A percentile compares a stretch with the other conserved stretches of the same genome.
These are phyloP conservation scores for Ramaria sp. DNA, from an alignment of 768 basidiomycete genomes.

Conservation along the genomic window DNA sequence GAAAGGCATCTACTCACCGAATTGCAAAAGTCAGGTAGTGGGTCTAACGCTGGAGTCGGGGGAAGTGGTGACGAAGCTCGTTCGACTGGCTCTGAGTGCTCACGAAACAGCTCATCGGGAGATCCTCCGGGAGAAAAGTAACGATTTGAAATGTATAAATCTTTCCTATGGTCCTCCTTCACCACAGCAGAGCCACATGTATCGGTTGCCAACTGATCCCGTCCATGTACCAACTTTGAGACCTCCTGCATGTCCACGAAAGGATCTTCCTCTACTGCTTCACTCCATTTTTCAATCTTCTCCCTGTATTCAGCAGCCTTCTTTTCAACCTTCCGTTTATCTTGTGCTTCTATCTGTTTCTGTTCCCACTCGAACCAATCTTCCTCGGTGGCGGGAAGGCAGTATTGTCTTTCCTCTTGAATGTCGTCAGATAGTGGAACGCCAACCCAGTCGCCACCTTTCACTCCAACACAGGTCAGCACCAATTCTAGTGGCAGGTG, in stretches of 20 bases:
- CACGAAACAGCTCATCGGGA: neutral
- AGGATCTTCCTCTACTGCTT: neutral
- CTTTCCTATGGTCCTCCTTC: neutral
- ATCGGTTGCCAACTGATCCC: neutral
- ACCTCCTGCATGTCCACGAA: neutral
- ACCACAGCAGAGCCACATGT: neutral
- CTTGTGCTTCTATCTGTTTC: neutral
- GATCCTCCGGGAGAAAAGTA: neutral
- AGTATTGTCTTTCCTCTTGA: neutral
- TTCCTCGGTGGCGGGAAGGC: constrained; percentile 1
- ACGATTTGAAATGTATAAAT: neutral
- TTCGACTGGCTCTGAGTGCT: neutral
- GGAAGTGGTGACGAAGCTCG: constrained; percentile 1
- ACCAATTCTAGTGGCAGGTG: constrained; percentile 3
- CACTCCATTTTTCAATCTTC: constrained; percentile 7
- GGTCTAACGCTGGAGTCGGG: constrained; percentile 1
- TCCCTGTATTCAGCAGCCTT: neutral
- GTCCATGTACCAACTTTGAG: neutral
- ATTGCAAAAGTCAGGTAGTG: constrained; percentile 2
- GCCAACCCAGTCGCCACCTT: constrained; percentile 9
- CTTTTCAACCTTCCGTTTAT: neutral
- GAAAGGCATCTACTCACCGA: neutral
- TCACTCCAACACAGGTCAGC: constrained; percentile 7
- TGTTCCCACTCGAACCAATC: constrained; percentile 8
- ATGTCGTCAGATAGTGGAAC: neutral